phyloP scores from a whole-genome alignment of 805 yeast genomes.

The Jamesozyma spencerorum region DNA sequence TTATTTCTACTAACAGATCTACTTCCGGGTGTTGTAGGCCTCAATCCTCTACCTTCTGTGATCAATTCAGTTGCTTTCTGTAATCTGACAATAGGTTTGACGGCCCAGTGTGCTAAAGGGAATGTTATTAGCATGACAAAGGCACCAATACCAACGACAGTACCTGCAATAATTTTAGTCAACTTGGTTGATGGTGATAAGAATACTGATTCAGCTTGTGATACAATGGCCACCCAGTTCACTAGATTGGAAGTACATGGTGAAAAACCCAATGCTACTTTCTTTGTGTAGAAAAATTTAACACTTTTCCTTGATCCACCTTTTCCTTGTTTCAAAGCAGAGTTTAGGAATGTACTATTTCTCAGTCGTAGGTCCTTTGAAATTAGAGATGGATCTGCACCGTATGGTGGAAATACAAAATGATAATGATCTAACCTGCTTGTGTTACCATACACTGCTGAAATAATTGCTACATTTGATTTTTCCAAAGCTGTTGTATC shows the following conservation, averaged over 20 bases:
- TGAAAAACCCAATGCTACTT: conserved; percentile 51
- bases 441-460: conserved; percentile 22
- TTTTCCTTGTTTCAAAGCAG: conserved; percentile 30
- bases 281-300: conserved; percentile 28
- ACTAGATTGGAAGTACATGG: conserved; percentile 36
- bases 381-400: conserved; percentile 12
- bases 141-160: conserved; percentile 68
- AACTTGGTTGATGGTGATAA: conserved; percentile 53
- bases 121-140: conserved; percentile 68
- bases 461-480: conserved; percentile 27
- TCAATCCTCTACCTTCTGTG: conserved; percentile 35
- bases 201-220: conserved; percentile 51
- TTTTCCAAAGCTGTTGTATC: conserved; percentile 36
- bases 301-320: conserved; percentile 37
- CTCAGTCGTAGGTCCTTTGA: conserved; percentile 22
- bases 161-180: conserved; percentile 63
- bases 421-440: conserved; percentile 29
- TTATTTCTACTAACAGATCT: conserved; percentile 16
- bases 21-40: conserved; percentile 18
- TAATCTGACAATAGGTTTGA: conserved; percentile 68
- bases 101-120: conserved; percentile 77
- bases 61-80: conserved; percentile 70
- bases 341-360: conserved; percentile 28
- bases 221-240: conserved; percentile 68
- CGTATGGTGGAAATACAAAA: conserved; percentile 36